These are phyloP conservation scores for Epichloe coenophiala DNA, from an alignment of 2,329 filamentous ascomycete species.

Conservation along the genomic window DNA sequence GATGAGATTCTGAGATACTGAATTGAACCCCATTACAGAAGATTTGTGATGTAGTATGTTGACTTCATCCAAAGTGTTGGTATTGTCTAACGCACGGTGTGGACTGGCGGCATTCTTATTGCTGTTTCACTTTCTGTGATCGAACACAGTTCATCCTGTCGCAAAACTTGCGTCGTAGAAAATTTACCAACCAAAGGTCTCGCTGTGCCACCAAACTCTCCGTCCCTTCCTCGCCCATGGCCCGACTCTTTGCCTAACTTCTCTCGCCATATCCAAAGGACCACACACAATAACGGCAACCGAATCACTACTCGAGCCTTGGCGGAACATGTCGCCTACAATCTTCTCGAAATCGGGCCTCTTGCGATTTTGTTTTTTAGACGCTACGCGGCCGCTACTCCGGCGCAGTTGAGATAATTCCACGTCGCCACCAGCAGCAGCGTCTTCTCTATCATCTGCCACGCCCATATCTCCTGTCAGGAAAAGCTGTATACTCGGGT, in stretches of 20 bases:
- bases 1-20: not conserved
- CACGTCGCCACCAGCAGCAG: slow-evolving; percentile 15
- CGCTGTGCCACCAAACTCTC: slow-evolving; percentile 61
- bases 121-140: too few species aligned
- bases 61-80: too few species aligned
- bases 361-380: slow-evolving; percentile 20
- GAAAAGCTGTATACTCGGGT: slow-evolving; percentile 37
- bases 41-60: too few species aligned
- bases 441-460: slow-evolving; percentile 7
- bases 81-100: too few species aligned
- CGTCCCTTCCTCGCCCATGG: slow-evolving; percentile 51
- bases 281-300: slow-evolving; percentile 67
- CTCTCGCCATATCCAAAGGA: slow-evolving; percentile 48
- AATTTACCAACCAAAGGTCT: slow-evolving; percentile 53
- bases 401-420: slow-evolving; percentile 27
- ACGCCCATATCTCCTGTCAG: slow-evolving; percentile 31
- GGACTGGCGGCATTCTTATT: too few species aligned
- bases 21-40: too few species aligned
- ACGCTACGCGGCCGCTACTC: slow-evolving; percentile 9
- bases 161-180: too few species aligned
- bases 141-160: too few species aligned
- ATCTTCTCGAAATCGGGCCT: slow-evolving; percentile 48
- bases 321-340: slow-evolving; percentile 50
- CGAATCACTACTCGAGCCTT: slow-evolving; percentile 39
- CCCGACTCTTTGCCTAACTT: slow-evolving; percentile 45